These are phyloP conservation scores for Pilatotrama ljubarskyi DNA, from an alignment of 768 basidiomycete genomes.

Conservation along the genomic window DNA sequence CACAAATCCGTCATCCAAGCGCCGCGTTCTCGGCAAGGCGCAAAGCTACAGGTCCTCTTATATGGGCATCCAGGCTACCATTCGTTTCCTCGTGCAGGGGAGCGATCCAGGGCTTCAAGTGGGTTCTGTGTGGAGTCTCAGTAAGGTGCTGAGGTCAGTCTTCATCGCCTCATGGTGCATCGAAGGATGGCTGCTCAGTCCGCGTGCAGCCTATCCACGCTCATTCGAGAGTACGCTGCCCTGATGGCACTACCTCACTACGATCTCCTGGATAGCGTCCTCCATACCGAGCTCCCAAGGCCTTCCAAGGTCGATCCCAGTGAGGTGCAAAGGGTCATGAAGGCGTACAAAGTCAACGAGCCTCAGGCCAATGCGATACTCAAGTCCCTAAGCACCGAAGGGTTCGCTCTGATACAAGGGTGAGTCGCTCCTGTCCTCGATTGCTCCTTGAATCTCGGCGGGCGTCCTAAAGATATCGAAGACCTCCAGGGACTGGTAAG, in stretches of 20 bases:
- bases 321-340: slow-evolving; percentile 69
- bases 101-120: slow-evolving; percentile 64
- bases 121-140: slow-evolving; percentile 68
- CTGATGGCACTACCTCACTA: slow-evolving; percentile 82
- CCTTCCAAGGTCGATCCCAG: slow-evolving; percentile 43
- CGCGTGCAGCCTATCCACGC: slow-evolving; percentile 72
- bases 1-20: slow-evolving; percentile 52
- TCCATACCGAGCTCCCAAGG: slow-evolving; percentile 62
- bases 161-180: not conserved
- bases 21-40: slow-evolving; percentile 72
- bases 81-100: slow-evolving; percentile 52
- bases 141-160: slow-evolving; percentile 80
- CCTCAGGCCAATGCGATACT: slow-evolving; percentile 92
- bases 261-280: slow-evolving; percentile 68
- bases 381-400: slow-evolving; percentile 65
- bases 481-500: slow-evolving; percentile 98
- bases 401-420: slow-evolving; percentile 96
- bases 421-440: slow-evolving; percentile 35
- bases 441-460: too few relatives aligned
- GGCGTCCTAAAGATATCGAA: slow-evolving; percentile 31
- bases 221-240: slow-evolving; percentile 90
- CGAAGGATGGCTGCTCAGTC: not conserved
- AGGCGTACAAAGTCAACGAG: slow-evolving; percentile 76
- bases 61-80: slow-evolving; percentile 52
- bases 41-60: slow-evolving; percentile 44